Conservation (phyloP, 805 yeast genomes). For the Grigorovia transvaalensis region DNA sequence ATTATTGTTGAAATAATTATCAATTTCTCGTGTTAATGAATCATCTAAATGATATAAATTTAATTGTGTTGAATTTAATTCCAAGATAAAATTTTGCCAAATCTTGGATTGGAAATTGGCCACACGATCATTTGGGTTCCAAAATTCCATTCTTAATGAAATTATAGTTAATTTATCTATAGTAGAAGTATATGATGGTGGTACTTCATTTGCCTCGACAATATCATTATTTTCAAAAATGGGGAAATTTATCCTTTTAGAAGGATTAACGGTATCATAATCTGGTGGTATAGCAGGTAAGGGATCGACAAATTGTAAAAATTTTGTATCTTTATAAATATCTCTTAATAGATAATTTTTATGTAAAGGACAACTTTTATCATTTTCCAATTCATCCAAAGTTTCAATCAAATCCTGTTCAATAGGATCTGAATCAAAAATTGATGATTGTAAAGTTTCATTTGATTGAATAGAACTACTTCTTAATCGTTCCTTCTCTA, state of each 20-base stretch:
- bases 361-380: neutral
- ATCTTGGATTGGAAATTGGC: conserved; percentile 37
- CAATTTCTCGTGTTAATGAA: conserved; percentile 21
- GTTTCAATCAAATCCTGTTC: neutral
- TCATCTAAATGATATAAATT: conserved; percentile 47
- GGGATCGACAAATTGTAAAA: conserved; percentile 30
- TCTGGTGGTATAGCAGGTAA: conserved; percentile 29
- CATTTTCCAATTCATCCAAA: neutral
- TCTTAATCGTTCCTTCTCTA: neutral
- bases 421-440: neutral
- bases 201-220: conserved; percentile 23
- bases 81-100: conserved; percentile 63
- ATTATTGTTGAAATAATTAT: conserved; percentile 14
- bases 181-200: conserved; percentile 64
- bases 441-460: neutral
- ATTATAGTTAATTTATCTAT: conserved; percentile 49
- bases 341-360: neutral
- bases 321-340: conserved; percentile 3
- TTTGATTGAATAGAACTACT: conserved; percentile 1
- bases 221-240: conserved; percentile 33
- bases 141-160: conserved; percentile 62
- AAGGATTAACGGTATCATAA: conserved; percentile 20
- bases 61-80: conserved; percentile 77
- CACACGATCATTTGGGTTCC: conserved; percentile 64
- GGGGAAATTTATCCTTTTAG: conserved; percentile 24